Evolutionary conservation across 768 basidiomycete genomes (phyloP), one percentile per base, ranked within the genome.

Genomic region (Kwoniella bestiolae): DNA sequence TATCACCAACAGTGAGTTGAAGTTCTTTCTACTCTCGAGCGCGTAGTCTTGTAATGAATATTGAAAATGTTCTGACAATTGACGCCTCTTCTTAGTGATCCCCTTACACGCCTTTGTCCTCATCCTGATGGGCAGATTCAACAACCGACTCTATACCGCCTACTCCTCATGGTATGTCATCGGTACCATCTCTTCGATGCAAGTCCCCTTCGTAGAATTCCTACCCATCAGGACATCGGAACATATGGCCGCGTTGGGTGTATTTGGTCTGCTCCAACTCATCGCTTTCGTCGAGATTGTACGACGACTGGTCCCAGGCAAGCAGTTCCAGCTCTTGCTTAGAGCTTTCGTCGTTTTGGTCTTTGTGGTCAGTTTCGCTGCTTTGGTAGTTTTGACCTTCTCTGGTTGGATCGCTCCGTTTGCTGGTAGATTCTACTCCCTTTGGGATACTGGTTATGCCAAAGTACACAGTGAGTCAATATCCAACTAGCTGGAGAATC

Each of bases 401-500:
- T 90, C 89, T 65, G 95, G 94, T 21, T 91, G 88, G 87, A 98
- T 99, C 72, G 94, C 95, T 3, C 95, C 95, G 0, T 99, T 96
- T 94, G 98, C 95, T n/a, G 96, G 96, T 41, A 90, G 96, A 63
- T 98, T 99, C 86, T 99, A 99, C 82, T 96, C 94, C 0, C 85
- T 99, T 2, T 99, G 96, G 96, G 96, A 99, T 81, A 98, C 95
- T 0, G 95, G 93, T 32, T 99, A 99, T 76, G 96, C 96, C 57
- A 96, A 95, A 82, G 94, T 82, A 25, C 81, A 82, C 65, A 95
- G 92, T 94, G 76, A 35, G 85, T 68, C 31, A n/a, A n/a, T n/a
- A n/a, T n/a, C n/a, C n/a, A n/a, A n/a, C n/a, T n/a, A n/a, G n/a
- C n/a, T n/a, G n/a, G n/a, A 35, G 6, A 12, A 35, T 35, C 34